Conservation (phyloP, 805 yeast species). For the Pachysolen tannophilus region DNA sequence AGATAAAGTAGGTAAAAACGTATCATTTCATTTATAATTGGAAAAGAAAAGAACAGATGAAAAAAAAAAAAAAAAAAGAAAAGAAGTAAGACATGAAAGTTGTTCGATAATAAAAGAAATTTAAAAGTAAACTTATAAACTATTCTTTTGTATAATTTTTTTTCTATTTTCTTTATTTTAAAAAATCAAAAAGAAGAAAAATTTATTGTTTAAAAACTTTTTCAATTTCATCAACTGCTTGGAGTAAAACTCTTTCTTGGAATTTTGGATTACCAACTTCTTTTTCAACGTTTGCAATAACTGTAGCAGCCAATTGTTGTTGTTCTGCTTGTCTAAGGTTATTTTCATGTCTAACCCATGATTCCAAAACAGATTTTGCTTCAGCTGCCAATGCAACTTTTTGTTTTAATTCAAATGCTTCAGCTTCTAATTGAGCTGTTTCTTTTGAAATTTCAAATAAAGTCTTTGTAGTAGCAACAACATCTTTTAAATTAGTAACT, state of each 20-base stretch:
- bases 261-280: conserved; percentile 81
- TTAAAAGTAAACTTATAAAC: too few species aligned
- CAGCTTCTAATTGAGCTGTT: conserved; percentile 92
- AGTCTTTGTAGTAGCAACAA: conserved; percentile 83
- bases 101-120: too few species aligned
- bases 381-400: conserved; percentile 77
- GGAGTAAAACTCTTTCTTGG: conserved; percentile 87
- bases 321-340: conserved; percentile 96
- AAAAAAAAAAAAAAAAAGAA: too few species aligned
- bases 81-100: too few species aligned
- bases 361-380: conserved; percentile 93
- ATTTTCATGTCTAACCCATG: conserved; percentile 98
- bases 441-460: conserved; percentile 93
- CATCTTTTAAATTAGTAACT: conserved; percentile 85
- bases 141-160: conserved; percentile 2
- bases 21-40: too few species aligned
- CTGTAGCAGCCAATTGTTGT: conserved; percentile 79
- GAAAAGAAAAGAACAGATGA: too few species aligned
- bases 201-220: conserved; percentile 47
- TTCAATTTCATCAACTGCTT: conserved; percentile 90
- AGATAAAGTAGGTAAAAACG: too few species aligned
- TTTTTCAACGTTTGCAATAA: conserved; percentile 80
- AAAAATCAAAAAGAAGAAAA: neutral
- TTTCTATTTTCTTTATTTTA: neutral
- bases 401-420: conserved; percentile 90